Conservation (phyloP, 2,329 filamentous ascomycete genomes). For the Malbranchea zuffiana region DNA sequence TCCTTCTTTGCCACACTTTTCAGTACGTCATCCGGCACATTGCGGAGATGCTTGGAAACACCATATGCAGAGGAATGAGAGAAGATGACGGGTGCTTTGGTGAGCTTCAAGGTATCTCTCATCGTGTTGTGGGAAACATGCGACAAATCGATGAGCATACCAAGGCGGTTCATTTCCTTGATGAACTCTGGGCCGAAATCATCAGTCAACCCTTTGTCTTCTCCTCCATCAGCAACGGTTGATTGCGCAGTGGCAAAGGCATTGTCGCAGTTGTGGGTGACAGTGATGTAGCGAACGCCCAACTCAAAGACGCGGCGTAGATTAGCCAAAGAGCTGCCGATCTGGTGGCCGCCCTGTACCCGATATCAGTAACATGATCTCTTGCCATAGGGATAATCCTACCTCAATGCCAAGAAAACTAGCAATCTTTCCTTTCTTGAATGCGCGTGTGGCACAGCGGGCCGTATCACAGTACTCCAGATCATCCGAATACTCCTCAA, state of each 20-base stretch:
- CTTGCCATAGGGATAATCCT: not conserved
- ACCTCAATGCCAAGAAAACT: slow-evolving; percentile 21
- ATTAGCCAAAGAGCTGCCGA: slow-evolving; percentile 18
- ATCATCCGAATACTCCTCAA: slow-evolving; percentile 16
- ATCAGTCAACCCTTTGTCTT: slow-evolving; percentile 17
- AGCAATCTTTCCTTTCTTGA: slow-evolving; percentile 15
- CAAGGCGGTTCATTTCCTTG: slow-evolving; percentile 22
- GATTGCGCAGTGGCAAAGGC: slow-evolving; percentile 20
- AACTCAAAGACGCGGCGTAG: slow-evolving; percentile 14
- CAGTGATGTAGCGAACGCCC: slow-evolving; percentile 19
- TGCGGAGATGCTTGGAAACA: slow-evolving; percentile 25
- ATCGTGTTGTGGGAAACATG: slow-evolving; percentile 21
- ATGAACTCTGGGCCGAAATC: slow-evolving; percentile 18
- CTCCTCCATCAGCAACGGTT: slow-evolving; percentile 14
- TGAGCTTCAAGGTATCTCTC: slow-evolving; percentile 17
- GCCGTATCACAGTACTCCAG: slow-evolving; percentile 18
- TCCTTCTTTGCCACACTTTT: slow-evolving; percentile 26
- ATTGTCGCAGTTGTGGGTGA: slow-evolving; percentile 24
- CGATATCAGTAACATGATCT: slow-evolving; percentile 1
- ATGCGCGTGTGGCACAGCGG: slow-evolving; percentile 17
- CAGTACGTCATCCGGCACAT: slow-evolving; percentile 35
- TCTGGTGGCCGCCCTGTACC: slow-evolving; percentile 20
- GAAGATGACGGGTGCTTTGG: slow-evolving; percentile 20
- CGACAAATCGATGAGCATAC: slow-evolving; percentile 22
- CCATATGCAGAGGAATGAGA: slow-evolving; percentile 18